Conservation (phyloP, 2,329 filamentous ascomycete genomes). For the Fusarium tjaetaba region DNA sequence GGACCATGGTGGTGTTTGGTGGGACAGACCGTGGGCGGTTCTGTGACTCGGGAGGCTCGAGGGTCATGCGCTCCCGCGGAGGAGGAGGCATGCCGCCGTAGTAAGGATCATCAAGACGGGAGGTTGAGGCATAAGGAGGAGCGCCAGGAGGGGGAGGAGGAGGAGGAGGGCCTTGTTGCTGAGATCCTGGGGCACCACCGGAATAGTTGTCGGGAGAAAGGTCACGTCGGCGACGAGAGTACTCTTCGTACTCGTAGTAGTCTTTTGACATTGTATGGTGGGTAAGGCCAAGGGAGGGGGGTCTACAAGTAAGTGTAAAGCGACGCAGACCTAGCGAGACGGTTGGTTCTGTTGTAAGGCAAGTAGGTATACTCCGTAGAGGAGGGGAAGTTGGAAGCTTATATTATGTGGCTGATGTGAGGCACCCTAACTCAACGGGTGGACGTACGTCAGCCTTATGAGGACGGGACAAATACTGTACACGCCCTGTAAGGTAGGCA, state of each 20-base stretch:
- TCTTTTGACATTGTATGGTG: constrained; percentile 36
- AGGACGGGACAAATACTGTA: background rate
- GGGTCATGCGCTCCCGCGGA: constrained; percentile 45
- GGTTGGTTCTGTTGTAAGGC: background rate
- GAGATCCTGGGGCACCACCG: constrained; percentile 39
- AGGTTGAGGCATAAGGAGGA: constrained; percentile 35
- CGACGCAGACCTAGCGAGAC: background rate
- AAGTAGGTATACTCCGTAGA: background rate
- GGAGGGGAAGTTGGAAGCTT: background rate
- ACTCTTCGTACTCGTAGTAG: constrained; percentile 46
- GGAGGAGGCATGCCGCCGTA: constrained; percentile 27
- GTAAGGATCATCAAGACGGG: constrained; percentile 43
- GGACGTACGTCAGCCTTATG: constrained; percentile 24
- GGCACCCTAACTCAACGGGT: background rate
- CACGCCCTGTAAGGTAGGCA: background rate
- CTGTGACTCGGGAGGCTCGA: constrained; percentile 42
- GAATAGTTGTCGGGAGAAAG: constrained; percentile 49
- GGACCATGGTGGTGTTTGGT: constrained; percentile 42
- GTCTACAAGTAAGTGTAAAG: background rate
- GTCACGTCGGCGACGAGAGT: constrained; percentile 40
- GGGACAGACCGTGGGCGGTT: constrained; percentile 49
- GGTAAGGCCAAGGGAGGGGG: no score
- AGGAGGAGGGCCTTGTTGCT: constrained; percentile 26
- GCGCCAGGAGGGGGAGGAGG: constrained; percentile 30
- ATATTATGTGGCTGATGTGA: constrained; percentile 10